phyloP scores from a whole-genome alignment of 768 basidiomycete species.

The Hygrocybe punicea region DNA sequence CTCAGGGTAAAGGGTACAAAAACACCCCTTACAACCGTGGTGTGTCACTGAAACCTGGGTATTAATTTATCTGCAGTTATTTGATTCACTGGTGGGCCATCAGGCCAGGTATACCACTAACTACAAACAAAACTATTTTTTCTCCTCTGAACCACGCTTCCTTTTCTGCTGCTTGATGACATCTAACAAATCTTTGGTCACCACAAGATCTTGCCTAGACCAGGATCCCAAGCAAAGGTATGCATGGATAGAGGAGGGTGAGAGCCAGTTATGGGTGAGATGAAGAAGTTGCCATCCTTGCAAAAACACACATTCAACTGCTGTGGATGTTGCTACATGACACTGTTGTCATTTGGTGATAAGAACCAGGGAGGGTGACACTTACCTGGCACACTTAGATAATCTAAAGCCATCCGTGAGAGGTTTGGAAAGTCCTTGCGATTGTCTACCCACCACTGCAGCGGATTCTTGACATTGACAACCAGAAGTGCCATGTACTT shows the following conservation, averaged over 20 bases:
- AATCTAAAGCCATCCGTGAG: constrained; percentile 34
- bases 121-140: no score
- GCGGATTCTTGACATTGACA: constrained; percentile 21
- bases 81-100: no score
- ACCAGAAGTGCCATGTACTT: constrained; percentile 32
- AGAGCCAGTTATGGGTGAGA: neutral
- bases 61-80: no score
- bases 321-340: constrained; percentile 28
- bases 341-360: constrained; percentile 9
- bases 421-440: constrained; percentile 25
- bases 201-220: no score
- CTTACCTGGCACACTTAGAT: constrained; percentile 30
- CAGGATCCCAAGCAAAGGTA: neutral
- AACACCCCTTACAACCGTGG: no score
- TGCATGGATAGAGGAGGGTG: neutral
- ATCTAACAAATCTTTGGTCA: no score
- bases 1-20: no score
- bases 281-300: constrained; percentile 1
- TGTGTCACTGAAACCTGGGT: no score
- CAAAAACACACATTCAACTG: constrained; percentile 21
- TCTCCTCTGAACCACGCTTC: no score
- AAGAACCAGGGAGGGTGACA: no score
- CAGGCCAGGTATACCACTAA: no score
- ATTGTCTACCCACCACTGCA: constrained; percentile 31
- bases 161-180: no score